These are phyloP conservation scores for Gaultheria prostrata DNA, from an alignment of 148 eudicot genomes.

Conservation along the genomic window DNA sequence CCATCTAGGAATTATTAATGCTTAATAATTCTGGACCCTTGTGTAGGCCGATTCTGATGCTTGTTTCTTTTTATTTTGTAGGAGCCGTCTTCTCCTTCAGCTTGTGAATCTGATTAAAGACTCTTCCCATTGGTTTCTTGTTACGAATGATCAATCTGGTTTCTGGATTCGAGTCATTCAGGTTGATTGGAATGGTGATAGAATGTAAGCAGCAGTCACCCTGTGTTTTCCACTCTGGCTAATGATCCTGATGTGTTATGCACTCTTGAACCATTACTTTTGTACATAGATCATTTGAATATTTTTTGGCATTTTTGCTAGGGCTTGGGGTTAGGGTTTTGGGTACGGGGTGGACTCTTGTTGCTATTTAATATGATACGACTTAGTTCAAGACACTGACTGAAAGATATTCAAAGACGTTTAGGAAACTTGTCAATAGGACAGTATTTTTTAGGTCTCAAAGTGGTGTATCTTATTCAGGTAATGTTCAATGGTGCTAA, in stretches of 20 bases:
- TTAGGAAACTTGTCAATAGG: not conserved
- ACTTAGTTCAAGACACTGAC: not conserved
- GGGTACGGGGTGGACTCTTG: not conserved
- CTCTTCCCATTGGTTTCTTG: not conserved
- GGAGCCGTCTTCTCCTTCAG: conserved; percentile 14
- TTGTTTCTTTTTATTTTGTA: conserved; percentile 7
- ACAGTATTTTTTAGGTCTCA: not conserved
- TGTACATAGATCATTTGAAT: not conserved
- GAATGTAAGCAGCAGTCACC: conserved; percentile 4
- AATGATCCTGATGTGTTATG: not conserved
- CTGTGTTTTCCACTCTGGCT: not conserved
- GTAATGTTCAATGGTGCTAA: not conserved
- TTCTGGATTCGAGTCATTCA: not conserved
- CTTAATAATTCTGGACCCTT: not conserved
- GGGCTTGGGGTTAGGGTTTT: not conserved
- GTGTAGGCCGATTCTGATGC: not conserved
- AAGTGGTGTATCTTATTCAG: not conserved
- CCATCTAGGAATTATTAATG: not conserved
- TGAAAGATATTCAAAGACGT: not conserved
- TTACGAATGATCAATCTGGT: not conserved
- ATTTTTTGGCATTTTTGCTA: not conserved
- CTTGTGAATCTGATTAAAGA: conserved; percentile 6
- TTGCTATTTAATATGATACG: not conserved
- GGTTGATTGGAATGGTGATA: not conserved
- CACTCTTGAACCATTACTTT: not conserved